Percentiles rank a stretch among this genome's conserved stretches.
Evolutionary conservation across 805 yeast genomes (phyloP).

Genomic region (Barnettozyma salicaria): DNA sequence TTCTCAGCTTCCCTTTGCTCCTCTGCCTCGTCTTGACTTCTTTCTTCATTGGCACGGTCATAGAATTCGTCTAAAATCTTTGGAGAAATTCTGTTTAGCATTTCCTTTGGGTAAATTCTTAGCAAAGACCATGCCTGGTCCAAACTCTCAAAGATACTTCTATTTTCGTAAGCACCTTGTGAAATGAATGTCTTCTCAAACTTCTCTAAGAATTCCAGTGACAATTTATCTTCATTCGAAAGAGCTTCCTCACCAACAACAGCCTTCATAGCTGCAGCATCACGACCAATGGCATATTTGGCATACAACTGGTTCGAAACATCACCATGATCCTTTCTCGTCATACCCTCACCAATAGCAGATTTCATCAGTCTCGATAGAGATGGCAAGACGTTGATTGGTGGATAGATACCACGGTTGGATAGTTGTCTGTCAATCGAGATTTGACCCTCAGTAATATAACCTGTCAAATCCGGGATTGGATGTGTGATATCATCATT

Average conservation of each 20-base stretch:
- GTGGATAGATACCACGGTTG: slow-evolving; percentile 98
- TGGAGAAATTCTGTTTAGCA: slow-evolving; percentile 97
- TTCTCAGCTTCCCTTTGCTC: slow-evolving; percentile 28
- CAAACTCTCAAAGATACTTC: slow-evolving; percentile 89
- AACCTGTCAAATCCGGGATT: slow-evolving; percentile 99
- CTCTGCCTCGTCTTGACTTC: slow-evolving; percentile 41
- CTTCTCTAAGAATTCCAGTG: slow-evolving; percentile 95
- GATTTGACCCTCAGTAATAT: slow-evolving; percentile 98
- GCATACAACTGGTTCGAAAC: slow-evolving; percentile 98
- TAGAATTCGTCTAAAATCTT: slow-evolving; percentile 93
- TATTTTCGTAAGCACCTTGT: slow-evolving; percentile 96
- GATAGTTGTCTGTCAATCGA: slow-evolving; percentile 93
- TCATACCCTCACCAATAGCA: slow-evolving; percentile 99
- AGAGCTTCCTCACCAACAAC: slow-evolving; percentile 99
- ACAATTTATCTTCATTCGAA: slow-evolving; percentile 94
- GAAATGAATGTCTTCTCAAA: slow-evolving; percentile 92
- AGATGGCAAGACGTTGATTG: slow-evolving; percentile 96
- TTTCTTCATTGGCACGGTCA: slow-evolving; percentile 73
- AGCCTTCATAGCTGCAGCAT: slow-evolving; percentile 99
- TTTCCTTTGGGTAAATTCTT: slow-evolving; percentile 98
- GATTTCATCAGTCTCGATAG: slow-evolving; percentile 97
- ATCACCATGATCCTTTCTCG: slow-evolving; percentile 99
- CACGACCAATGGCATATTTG: slow-evolving; percentile 98
- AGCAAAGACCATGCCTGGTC: slow-evolving; percentile 97
- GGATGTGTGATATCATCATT: slow-evolving; percentile 99